Base-by-base conservation (phyloP, 768 basidiomycete species). In the Podaxis rugospora region DNA sequence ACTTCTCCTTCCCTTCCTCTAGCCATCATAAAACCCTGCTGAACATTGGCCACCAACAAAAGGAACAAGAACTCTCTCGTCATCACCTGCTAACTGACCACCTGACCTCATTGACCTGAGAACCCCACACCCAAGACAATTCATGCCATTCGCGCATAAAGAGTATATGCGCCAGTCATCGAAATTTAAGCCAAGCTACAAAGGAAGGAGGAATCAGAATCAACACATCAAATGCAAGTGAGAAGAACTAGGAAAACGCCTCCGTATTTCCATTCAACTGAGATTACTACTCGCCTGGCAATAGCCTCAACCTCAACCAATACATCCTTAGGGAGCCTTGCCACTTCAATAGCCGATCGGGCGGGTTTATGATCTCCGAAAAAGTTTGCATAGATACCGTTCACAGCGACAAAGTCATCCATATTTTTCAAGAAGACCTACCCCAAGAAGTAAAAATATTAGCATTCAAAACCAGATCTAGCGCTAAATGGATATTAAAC, bases 291-390 rank as follows among this genome's bases (percentile, higher is more conserved):
- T 56, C 66, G 87, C 88, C 87, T 88, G 11, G 87, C 92, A 72
- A 95, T 89, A 62, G 85, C 87, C 74, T 98, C 96, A 58, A 98
- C 84, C 80, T 98, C 96, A 54, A 97, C 87, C 37, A 95, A 79
- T 7, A 93, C 95, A 68, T 94, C 92, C 71, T 89, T 92, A 9
- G 96, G 96, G 56, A 98, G 81, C 49, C 93, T 80, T 36, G 89
- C 79, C 35, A 94, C 93, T 77, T 98, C 93, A 55, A 99, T 92
- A 35, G 90, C 86, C 32, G 94, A 94, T 63, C 97, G 81, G 3
- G 97, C 95, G 51, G 97, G 96, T 74, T 92, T 95, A 77, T 95
- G 92, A 35, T 84, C 81, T 9, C 92, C 94, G 70, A 98, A 98
- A 75, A 92, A 89, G 57, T 83, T 78, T 37, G 83, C 83, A 72